Percentiles rank a stretch among this genome's conserved stretches.
Conservation (phyloP, 352 stramenopile genomes). For the Pythium phragmitis region DNA sequence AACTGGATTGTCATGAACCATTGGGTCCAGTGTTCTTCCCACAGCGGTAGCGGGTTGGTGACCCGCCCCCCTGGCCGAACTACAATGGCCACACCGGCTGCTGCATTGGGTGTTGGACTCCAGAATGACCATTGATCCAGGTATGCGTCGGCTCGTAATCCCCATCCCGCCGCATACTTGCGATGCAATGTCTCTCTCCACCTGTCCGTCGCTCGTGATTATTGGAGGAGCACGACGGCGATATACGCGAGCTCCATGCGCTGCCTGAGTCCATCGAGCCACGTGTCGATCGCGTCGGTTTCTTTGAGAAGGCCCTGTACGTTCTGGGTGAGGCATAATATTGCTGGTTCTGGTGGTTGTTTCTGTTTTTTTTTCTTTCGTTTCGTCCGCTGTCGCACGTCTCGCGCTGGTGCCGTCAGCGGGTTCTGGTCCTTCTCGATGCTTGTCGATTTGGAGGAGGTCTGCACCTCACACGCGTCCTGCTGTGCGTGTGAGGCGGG, state of each 20-base stretch:
- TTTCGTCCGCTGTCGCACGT: too few species aligned
- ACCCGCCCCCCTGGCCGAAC: neutral
- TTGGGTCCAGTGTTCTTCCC: slow-evolving; percentile 4
- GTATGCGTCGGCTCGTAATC: neutral
- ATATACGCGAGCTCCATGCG: neutral
- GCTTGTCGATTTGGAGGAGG: too few species aligned
- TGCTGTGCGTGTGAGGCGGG: neutral
- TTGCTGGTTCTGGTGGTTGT: neutral
- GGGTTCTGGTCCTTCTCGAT: too few species aligned
- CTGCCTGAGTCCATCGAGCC: neutral
- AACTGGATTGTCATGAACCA: slow-evolving; percentile 12
- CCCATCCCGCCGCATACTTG: slow-evolving; percentile 8
- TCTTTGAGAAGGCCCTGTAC: slow-evolving; percentile 8
- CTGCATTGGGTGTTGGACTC: neutral
- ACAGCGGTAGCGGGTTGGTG: slow-evolving; percentile 1
- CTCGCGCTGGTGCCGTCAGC: neutral
- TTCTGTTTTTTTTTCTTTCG: too few species aligned
- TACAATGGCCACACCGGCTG: slow-evolving; percentile 9
- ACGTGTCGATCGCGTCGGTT: neutral
- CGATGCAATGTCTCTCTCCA: neutral
- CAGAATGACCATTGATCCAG: slow-evolving; percentile 3
- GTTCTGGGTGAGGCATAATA: slow-evolving; percentile 15
- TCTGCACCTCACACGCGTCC: neutral
- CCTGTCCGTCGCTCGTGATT: slow-evolving; percentile 7
- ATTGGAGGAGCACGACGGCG: slow-evolving; percentile 5